Evolutionary conservation across 1,139 yeast species (phyloP), one percentile per base, ranked within the genome.

Genomic region (Debaryomycetaceae sp.): DNA sequence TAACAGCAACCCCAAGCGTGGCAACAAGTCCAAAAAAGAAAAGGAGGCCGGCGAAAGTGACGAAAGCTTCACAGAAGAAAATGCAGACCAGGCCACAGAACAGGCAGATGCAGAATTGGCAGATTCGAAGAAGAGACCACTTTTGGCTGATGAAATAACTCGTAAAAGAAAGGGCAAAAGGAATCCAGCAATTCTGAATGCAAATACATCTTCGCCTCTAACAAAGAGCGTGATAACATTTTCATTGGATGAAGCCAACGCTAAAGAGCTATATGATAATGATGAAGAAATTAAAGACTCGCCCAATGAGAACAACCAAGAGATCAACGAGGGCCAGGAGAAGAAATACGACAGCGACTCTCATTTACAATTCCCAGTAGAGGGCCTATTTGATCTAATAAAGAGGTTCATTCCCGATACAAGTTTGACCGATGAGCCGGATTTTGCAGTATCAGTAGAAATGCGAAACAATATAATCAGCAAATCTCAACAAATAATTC

Each of bases 1-100:
- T 51, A 64, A 60, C 46, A 57, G 53, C 47, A 63, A 63, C 30
- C 70, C 70, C 4, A 67, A 67, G 44, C 50, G 70, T 35, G 70
- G 69, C 2, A 67, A 63, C 51, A 66, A 65, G 46, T 54, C 67
- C 6, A 67, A 60, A 45, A 59, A 58, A 38, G 69, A 62, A 17
- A 50, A 58, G 33, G 63, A 62, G 14, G 45, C 46, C 13, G 58
- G 54, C 11, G 59, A 55, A 6, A 49, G 45, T 8, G 50, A 41
- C 6, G 62, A 53, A 11, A 52, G 42, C 2, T 50, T 48, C 2
- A 41, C 45, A 7, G 17, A 36, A 17, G 47, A 42, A 11, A 37
- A 39, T 9, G 8, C 37, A n/a, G 51, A 48, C 6, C 51, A 38
- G 35, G 20, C 20, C 11, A 34, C 37, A 6, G 42, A 43, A 7